Evolutionary conservation across 768 basidiomycete species (phyloP).

Genomic region (Aureoboletus auriporus): DNA sequence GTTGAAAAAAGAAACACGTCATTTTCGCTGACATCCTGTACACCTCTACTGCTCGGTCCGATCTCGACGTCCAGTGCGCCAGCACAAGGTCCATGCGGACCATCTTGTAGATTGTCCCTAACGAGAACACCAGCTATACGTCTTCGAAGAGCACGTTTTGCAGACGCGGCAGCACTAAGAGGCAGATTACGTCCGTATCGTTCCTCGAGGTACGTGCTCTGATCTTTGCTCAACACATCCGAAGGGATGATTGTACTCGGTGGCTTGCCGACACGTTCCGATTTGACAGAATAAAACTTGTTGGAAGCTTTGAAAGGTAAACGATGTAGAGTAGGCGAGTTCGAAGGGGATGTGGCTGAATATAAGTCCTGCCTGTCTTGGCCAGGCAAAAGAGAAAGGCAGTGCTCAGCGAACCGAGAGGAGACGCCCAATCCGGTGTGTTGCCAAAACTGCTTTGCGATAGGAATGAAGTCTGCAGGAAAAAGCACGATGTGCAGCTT

Average conservation of each 20-base stretch:
- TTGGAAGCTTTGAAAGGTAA: constrained; percentile 45
- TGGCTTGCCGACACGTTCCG: constrained; percentile 1
- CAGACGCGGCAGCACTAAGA: constrained; percentile 62
- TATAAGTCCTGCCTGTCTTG: constrained; percentile 30
- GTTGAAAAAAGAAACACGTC: constrained; percentile 87
- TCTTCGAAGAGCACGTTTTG: constrained; percentile 83
- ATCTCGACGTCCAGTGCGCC: constrained; percentile 44
- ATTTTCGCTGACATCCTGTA: constrained; percentile 66
- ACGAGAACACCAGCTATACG: constrained; percentile 85
- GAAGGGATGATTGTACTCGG: constrained; percentile 6
- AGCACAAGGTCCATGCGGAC: constrained; percentile 35
- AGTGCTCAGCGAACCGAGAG: constrained; percentile 80
- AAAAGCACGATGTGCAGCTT: constrained; percentile 85
- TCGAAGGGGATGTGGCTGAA: constrained; percentile 27
- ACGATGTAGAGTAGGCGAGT: constrained; percentile 19
- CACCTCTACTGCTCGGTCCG: constrained; percentile 66
- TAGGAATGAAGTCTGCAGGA: constrained; percentile 49
- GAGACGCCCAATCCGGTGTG: constrained; percentile 90
- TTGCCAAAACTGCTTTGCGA: constrained; percentile 95
- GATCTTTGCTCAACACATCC: constrained; percentile 60
- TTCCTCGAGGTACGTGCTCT: constrained; percentile 82
- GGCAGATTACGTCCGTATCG: constrained; percentile 92
- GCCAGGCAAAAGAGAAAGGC: constrained; percentile 61
- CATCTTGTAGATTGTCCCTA: constrained; percentile 43
- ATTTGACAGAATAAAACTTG: constrained; percentile 50